phyloP scores from a whole-genome alignment of 176 grass and related monocot genomes.

The Aegilops tauschii region DNA sequence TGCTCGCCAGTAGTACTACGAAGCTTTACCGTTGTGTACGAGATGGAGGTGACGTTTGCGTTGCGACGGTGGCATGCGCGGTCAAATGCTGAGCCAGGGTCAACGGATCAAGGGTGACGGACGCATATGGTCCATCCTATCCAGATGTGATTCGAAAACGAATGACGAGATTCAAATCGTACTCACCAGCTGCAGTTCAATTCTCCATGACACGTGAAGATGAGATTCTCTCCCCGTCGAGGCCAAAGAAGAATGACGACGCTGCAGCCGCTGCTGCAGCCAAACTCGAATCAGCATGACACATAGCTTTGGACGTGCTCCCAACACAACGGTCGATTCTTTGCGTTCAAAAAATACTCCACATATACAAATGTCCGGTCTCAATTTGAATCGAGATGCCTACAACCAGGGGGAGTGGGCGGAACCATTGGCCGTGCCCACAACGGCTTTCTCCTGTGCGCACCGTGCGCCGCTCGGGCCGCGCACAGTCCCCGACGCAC shows the following conservation, averaged over 20 bases:
- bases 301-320: not conserved
- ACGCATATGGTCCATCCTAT: not conserved
- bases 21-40: not conserved
- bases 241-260: not conserved
- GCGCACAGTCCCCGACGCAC: slow-evolving; percentile 16
- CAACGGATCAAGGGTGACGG: slow-evolving; percentile 8
- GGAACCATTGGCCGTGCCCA: not conserved
- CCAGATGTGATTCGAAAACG: not conserved
- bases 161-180: too few species aligned
- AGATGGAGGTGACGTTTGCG: not conserved
- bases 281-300: not conserved
- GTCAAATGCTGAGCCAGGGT: not conserved
- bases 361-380: not conserved
- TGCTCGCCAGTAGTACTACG: not conserved
- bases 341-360: not conserved
- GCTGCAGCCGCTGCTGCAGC: not conserved
- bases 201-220: not conserved
- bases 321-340: slow-evolving; percentile 14
- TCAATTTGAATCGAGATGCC: slow-evolving; percentile 9
- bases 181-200: not conserved
- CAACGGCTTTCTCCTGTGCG: slow-evolving; percentile 57
- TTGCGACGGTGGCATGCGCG: not conserved
- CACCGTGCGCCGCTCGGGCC: slow-evolving; percentile 29
- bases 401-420: not conserved
- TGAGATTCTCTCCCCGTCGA: not conserved